phyloP scores from a whole-genome alignment of 2,329 filamentous ascomycete species.

The Colletotrichum acutatum region DNA sequence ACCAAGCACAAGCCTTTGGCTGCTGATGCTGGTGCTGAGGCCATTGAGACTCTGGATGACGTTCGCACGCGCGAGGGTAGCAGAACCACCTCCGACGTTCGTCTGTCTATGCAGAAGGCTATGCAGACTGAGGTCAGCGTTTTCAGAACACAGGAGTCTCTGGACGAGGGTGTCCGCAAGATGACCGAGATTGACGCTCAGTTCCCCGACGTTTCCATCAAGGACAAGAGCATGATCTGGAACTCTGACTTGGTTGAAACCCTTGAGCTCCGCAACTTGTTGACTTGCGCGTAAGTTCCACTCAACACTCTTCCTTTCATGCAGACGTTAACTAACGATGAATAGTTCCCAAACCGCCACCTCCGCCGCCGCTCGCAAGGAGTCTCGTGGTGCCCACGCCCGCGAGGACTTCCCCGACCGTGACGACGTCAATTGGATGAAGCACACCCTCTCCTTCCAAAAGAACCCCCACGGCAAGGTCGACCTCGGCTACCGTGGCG shows the following conservation, averaged over 20 bases:
- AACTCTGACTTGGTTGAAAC: conserved; percentile 98
- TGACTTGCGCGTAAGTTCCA: conserved; percentile 93
- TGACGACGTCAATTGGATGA: conserved; percentile 98
- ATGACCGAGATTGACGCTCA: conserved; percentile 85
- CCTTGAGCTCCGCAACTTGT: conserved; percentile 91
- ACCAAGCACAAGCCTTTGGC: conserved; percentile 81
- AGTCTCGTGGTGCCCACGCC: conserved; percentile 96
- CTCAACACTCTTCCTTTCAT: neutral
- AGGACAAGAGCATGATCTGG: conserved; percentile 99
- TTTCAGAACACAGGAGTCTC: conserved; percentile 92
- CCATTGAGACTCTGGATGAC: conserved; percentile 87
- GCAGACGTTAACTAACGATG: neutral
- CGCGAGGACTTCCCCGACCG: conserved; percentile 96
- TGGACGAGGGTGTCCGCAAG: conserved; percentile 92
- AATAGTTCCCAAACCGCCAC: conserved; percentile 86
- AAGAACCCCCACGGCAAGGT: conserved; percentile 89
- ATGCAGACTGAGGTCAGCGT: conserved; percentile 98
- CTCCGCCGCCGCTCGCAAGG: conserved; percentile 92
- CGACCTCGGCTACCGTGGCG: conserved; percentile 86
- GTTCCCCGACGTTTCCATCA: conserved; percentile 88
- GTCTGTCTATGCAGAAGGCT: conserved; percentile 94
- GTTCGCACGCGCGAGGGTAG: conserved; percentile 85
- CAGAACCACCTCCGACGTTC: conserved; percentile 89
- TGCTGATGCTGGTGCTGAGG: conserved; percentile 88
- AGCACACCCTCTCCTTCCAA: conserved; percentile 98